Evolutionary conservation across 306 rosid genomes (phyloP).

Genomic region (Styphnolobium japonicum): DNA sequence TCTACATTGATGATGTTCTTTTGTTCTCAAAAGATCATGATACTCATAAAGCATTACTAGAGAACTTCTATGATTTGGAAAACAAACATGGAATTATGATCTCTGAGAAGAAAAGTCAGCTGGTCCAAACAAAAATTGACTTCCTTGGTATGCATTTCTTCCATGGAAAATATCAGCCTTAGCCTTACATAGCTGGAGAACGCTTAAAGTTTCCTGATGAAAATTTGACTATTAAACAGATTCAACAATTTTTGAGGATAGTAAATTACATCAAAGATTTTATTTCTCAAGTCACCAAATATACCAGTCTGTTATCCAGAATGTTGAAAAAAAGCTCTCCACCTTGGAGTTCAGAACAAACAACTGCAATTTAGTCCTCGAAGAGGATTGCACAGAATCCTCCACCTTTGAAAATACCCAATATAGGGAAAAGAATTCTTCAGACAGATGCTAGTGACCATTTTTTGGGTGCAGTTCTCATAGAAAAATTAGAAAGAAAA

Average conservation of each 20-base stretch:
- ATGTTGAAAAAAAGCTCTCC: not conserved
- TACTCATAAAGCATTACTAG: not conserved
- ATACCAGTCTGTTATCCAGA: not conserved
- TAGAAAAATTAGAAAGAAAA: not conserved
- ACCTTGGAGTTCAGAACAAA: not conserved
- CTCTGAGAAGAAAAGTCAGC: not conserved
- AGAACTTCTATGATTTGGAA: not conserved
- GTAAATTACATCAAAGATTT: not conserved
- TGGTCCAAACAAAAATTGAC: not conserved
- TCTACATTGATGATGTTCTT: not conserved
- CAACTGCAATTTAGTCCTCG: no score
- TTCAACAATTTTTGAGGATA: not conserved
- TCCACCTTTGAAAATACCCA: not conserved
- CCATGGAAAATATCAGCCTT: not conserved
- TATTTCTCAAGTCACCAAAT: not conserved
- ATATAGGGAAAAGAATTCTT: not conserved
- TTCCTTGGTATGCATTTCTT: not conserved
- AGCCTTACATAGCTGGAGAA: no score
- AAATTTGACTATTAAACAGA: not conserved
- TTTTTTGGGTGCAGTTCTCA: not conserved
- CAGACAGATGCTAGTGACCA: not conserved
- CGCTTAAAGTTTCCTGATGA: not conserved
- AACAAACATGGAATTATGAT: not conserved
- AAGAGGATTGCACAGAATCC: no score
- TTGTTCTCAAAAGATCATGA: not conserved